phyloP scores from a whole-genome alignment of 2,329 filamentous ascomycete species.

The Fusarium chuoi region DNA sequence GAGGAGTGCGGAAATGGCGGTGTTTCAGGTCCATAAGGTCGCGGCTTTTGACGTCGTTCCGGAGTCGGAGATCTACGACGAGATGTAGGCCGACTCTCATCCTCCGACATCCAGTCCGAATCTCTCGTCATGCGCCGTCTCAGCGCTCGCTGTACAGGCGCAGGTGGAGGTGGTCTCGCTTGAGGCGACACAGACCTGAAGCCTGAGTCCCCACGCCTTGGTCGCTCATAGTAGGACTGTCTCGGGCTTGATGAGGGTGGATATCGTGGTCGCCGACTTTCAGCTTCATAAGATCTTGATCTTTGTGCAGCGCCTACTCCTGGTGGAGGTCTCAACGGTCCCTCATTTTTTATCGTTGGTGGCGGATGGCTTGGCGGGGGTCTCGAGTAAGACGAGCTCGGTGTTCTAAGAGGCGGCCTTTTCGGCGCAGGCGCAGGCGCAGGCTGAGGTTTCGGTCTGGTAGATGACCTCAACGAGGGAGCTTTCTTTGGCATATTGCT shows the following conservation, averaged over 20 bases:
- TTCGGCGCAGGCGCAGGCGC: constrained; percentile 23
- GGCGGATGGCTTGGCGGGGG: constrained; percentile 26
- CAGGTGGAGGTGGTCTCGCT: constrained; percentile 9
- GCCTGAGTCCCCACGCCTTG: constrained; percentile 10
- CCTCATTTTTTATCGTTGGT: not conserved
- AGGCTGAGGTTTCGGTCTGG: constrained; percentile 28
- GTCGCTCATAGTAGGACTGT: constrained; percentile 27
- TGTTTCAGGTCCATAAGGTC: constrained; percentile 1
- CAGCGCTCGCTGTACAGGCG: not conserved
- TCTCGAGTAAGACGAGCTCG: constrained; percentile 15
- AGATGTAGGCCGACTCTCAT: constrained; percentile 31
- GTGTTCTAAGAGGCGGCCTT: not conserved
- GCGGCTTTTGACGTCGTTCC: constrained; percentile 2
- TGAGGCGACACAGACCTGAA: constrained; percentile 35
- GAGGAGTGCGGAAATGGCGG: constrained; percentile 1
- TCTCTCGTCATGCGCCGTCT: constrained; percentile 35
- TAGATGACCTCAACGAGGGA: constrained; percentile 24
- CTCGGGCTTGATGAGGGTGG: constrained; percentile 10
- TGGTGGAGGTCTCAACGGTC: constrained; percentile 11
- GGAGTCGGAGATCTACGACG: constrained; percentile 24
- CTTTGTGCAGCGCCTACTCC: constrained; percentile 11
- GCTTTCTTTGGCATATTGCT: constrained; percentile 32
- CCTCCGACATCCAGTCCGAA: constrained; percentile 37
- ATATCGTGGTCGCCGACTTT: constrained; percentile 22
- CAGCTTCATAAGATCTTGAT: constrained; percentile 36